These are phyloP conservation scores for Sechiopsis laciniata DNA, from an alignment of 306 rosid species.

Conservation along the genomic window DNA sequence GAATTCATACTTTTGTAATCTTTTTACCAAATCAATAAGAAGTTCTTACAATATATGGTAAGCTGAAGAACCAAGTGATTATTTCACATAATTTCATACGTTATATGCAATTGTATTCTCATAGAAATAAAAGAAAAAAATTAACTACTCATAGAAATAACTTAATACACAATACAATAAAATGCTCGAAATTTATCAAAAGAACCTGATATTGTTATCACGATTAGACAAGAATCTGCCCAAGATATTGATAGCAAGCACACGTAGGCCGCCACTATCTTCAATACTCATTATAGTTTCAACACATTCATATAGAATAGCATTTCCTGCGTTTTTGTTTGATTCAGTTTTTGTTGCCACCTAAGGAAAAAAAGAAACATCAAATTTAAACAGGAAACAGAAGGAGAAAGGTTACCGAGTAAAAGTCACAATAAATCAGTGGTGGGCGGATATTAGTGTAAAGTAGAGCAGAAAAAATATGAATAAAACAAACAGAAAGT, in stretches of 20 bases:
- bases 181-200: conserved; percentile 9
- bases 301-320: conserved; percentile 89
- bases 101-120: conserved; percentile 10
- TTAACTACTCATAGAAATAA: too few relatives aligned
- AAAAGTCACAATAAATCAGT: conserved; percentile 19
- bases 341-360: conserved; percentile 98
- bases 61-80: conserved; percentile 1
- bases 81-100: not conserved
- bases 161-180: not conserved
- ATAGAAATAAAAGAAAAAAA: not conserved
- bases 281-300: conserved; percentile 97
- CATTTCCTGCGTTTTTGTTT: conserved; percentile 94
- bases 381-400: conserved; percentile 19
- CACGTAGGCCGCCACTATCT: conserved; percentile 95
- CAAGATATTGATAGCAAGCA: conserved; percentile 89
- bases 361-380: conserved; percentile 41
- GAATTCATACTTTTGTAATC: not conserved
- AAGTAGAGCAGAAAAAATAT: not conserved
- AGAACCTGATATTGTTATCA: conserved; percentile 94
- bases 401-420: conserved; percentile 20
- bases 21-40: not conserved
- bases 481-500: not conserved
- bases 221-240: conserved; percentile 97
- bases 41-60: not conserved
- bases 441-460: not conserved